phyloP scores from a whole-genome alignment of 2,329 filamentous ascomycete genomes.

The Fusarium chuoi region DNA sequence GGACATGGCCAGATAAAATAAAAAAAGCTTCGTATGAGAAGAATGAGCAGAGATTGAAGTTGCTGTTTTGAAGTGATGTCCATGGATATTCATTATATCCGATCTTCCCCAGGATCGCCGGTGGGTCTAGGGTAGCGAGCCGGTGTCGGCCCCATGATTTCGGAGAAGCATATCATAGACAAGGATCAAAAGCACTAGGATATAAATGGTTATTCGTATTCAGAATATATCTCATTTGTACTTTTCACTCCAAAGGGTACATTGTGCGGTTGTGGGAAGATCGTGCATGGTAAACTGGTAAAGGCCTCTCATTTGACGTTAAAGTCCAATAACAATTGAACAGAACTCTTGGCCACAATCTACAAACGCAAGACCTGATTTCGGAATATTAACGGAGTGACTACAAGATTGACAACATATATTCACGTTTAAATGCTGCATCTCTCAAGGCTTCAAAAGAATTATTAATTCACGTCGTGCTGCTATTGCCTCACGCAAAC shows the following conservation, averaged over 20 bases:
- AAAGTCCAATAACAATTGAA: accelerated
- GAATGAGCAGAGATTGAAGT: background rate
- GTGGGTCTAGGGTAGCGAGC: conserved; percentile 35
- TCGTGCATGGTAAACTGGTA: no score
- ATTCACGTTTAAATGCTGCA: background rate
- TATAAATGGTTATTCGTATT: background rate
- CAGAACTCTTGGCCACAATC: background rate
- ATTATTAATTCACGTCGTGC: conserved; percentile 16
- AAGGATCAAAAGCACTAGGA: background rate
- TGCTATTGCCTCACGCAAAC: conserved; percentile 15
- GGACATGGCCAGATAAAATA: conserved; percentile 28
- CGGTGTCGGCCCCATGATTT: background rate
- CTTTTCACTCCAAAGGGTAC: background rate
- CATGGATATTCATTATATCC: background rate
- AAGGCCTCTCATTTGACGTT: background rate
- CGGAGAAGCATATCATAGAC: background rate
- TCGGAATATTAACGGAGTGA: background rate
- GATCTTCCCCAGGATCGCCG: conserved; percentile 2
- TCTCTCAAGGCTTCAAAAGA: background rate
- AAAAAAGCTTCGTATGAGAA: background rate
- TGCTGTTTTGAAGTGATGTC: background rate
- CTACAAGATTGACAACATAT: background rate
- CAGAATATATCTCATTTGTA: background rate
- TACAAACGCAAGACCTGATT: background rate
- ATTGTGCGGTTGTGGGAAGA: background rate